phyloP scores from a whole-genome alignment of 495 filamentous ascomycete species.

The Aspergillus haitiensis region DNA sequence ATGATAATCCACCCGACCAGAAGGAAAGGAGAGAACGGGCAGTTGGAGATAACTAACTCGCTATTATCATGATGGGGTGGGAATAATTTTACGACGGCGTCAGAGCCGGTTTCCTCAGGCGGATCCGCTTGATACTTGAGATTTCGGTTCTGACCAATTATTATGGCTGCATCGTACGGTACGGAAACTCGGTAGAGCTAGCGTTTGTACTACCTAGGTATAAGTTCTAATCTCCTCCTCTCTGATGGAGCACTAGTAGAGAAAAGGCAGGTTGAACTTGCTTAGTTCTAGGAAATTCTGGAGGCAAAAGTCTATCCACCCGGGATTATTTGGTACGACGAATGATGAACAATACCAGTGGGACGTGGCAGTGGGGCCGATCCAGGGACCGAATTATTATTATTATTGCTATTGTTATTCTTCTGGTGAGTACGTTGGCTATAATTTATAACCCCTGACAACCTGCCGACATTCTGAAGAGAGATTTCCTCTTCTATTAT shows the following conservation, averaged over 20 bases:
- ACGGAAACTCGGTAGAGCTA: not conserved
- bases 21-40: conserved; percentile 16
- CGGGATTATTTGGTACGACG: not conserved
- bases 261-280: not conserved
- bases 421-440: not conserved
- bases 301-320: conserved; percentile 1
- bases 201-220: not conserved
- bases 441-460: not conserved
- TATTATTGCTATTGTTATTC: not conserved
- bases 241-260: too few relatives aligned
- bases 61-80: conserved; percentile 22
- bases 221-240: too few relatives aligned
- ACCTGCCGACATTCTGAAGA: not conserved
- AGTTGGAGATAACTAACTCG: conserved; percentile 10
- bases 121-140: conserved; percentile 17
- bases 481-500: too few relatives aligned
- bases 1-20: not conserved
- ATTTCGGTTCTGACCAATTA: conserved; percentile 16
- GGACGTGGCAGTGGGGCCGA: conserved; percentile 16
- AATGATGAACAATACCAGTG: not conserved
- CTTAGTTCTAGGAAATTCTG: not conserved
- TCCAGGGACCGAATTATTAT: conserved; percentile 22
- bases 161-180: conserved; percentile 4
- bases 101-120: conserved; percentile 18
- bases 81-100: conserved; percentile 30